Evolutionary conservation across 2,329 filamentous ascomycete species (phyloP), one percentile per base, ranked within the genome.

Genomic region (Paraphoma chrysanthemicola): DNA sequence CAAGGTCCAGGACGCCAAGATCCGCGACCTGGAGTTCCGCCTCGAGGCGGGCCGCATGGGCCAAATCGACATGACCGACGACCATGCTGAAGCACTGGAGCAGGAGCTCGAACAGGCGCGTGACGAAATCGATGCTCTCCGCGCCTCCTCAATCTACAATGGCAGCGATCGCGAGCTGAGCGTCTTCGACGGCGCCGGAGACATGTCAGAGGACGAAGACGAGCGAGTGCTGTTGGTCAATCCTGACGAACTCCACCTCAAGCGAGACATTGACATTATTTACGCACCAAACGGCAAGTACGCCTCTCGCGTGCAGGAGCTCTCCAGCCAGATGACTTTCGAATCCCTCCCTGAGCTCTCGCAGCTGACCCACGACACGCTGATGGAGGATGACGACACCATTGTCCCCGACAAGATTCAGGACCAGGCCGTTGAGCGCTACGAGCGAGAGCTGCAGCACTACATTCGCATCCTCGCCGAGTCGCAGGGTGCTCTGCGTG

Each of bases 361-460:
- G 9, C 67, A 73, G 48, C 56, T 72, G 18, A 67, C 54, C 46
- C 61, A 70, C 18, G 72, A 76, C 48, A 58, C 57, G 9, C 53
- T 74, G 38, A 57, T 61, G 23, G 65, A 71, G 8, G 49, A 60
- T 4, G 68, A 70, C 7, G 66, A 71, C 11, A 39, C 44, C 0
- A 39, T 48, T 4, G 52, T 70, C 7, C 61, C 67, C 1, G 66
- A 74, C 46, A 68, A 58, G 44, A 70, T 75, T 18, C 68, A 69
- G 29, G 75, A 81, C 45, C 71, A 78, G 49, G 70, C 73, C 7
- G 60, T 71, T 28, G 63, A 69, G 62, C 72, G 72, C 23, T 75
- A 69, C 57, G 75, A 81, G 57, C 68, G 75, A 28, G 77, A 79
- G 51, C 75, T 82, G 48, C 60, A 76, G 33, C 67, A 71, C 8